A percentile compares a stretch with the other conserved stretches of the same genome.
These are phyloP conservation scores for Rhynchosporium graminicola DNA, from an alignment of 2,329 filamentous ascomycete genomes.

Conservation along the genomic window DNA sequence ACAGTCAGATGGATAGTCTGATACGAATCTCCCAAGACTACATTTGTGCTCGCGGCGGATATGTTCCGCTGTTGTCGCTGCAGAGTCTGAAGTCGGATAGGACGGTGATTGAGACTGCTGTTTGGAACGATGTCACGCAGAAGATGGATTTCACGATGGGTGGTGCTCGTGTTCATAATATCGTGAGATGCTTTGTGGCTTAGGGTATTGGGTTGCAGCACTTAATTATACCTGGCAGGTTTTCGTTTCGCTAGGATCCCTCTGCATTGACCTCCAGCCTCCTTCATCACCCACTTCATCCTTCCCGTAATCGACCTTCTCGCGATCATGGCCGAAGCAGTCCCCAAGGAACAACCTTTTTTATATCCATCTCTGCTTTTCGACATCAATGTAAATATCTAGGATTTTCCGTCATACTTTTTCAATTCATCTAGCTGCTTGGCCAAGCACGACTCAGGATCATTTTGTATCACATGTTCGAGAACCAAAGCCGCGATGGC, in stretches of 20 bases:
- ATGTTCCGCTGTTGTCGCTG: too few species aligned
- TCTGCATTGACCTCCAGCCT: background rate
- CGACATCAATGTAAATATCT: slow-evolving; percentile 16
- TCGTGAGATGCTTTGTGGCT: background rate
- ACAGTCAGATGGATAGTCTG: too few species aligned
- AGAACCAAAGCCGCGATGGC: slow-evolving; percentile 33
- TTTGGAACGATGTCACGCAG: too few species aligned
- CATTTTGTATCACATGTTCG: slow-evolving; percentile 23
- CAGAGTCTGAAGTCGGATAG: too few species aligned
- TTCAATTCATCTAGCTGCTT: slow-evolving; percentile 16
- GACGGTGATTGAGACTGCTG: too few species aligned
- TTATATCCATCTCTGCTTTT: slow-evolving; percentile 6
- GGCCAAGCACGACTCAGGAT: slow-evolving; percentile 7
- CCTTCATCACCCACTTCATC: slow-evolving; percentile 9
- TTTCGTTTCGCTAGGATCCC: too few species aligned
- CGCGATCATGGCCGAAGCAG: slow-evolving; percentile 1
- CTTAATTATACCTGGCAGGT: too few species aligned
- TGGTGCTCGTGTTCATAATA: background rate
- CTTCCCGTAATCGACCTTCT: slow-evolving; percentile 4
- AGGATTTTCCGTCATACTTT: slow-evolving; percentile 16
- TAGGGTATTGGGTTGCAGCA: background rate
- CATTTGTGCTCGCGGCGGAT: too few species aligned
- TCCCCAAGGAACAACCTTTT: slow-evolving; percentile 22
- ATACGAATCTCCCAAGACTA: too few species aligned
- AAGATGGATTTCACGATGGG: too few species aligned